Percentiles rank a stretch among this genome's conserved stretches.
Conservation (phyloP, 768 basidiomycete genomes). For the Tylopilus plumbeoviolaceoides region DNA sequence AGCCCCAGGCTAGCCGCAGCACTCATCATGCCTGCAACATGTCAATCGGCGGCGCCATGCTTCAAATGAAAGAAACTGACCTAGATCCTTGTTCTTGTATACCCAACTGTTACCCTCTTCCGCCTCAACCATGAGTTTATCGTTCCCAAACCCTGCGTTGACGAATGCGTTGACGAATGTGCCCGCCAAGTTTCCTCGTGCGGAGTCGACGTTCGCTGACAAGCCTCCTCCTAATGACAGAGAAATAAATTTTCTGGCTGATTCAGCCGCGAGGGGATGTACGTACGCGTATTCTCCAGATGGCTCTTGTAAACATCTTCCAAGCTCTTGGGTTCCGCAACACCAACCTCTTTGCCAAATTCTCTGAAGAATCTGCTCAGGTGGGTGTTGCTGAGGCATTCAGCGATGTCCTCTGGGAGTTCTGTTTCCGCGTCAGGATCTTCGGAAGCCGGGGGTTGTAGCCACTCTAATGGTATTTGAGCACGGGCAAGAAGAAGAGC, state of each 20-base stretch:
- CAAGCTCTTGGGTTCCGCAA: constrained; percentile 81
- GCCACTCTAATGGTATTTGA: constrained; percentile 87
- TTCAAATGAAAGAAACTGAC: constrained; percentile 36
- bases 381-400: constrained; percentile 82
- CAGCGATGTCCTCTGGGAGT: constrained; percentile 75
- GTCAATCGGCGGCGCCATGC: constrained; percentile 2
- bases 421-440: constrained; percentile 59
- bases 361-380: constrained; percentile 82
- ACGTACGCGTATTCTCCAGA: constrained; percentile 80
- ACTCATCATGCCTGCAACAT: constrained; percentile 79
- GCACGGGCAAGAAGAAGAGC: constrained; percentile 92
- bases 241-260: not conserved
- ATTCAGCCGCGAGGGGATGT: not conserved
- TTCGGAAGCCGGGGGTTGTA: constrained; percentile 51
- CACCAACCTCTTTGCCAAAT: constrained; percentile 93
- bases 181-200: constrained; percentile 89
- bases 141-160: constrained; percentile 97
- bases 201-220: constrained; percentile 83
- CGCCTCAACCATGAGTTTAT: constrained; percentile 96
- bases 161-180: constrained; percentile 99
- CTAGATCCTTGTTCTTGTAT: constrained; percentile 99
- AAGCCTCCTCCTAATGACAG: constrained; percentile 51
- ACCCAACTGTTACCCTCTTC: constrained; percentile 98
- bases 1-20: constrained; percentile 94
- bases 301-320: constrained; percentile 99